Evolutionary conservation across 768 basidiomycete species (phyloP), one percentile per base, ranked within the genome.

Genomic region (Suillus bovinus): DNA sequence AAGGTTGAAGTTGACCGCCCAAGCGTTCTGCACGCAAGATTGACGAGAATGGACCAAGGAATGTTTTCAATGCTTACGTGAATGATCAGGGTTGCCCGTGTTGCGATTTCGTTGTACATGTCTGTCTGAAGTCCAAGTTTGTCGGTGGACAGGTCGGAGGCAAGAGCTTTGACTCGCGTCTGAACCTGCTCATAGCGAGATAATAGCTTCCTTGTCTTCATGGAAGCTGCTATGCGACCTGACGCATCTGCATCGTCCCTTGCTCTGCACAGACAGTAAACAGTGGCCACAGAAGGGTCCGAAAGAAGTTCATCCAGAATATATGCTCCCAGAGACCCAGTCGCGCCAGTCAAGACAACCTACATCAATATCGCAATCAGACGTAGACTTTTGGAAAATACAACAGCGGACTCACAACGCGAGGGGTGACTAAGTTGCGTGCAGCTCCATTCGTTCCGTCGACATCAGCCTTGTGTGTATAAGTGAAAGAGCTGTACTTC

Each of bases 1-100:
- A 44, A 84, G 70, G 58, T 76, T 79, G 64, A 86, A 85, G 69
- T 86, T 85, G 60, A 86, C 84, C 1, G 81, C 78, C 84, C 84
- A 85, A 9, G 82, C 83, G 58, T 81, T 84, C 81, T 82, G 56
- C 24, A 34, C 17, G 13, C 20, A 33, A 38, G 49, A 44, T 58
- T 13, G 24, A 38, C 36, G 22, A 60, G n/a, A 17, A 17, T 52
- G 17, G 10, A 39, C 27, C 13, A 14, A 16, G 4, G 9, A 22
- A 24, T 13, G 13, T 7, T 31, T 24, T 34, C 13, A 6, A 5
- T 10, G 66, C 71, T 44, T 62, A 80, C 79, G 68, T 84, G 83
- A 17, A 86, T 78, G n/a, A 84, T 75, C 41, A 75, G 74, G 0
- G 84, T 85, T 5, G 74, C 75, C 42, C 72, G 63, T 13, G 59